Base-by-base conservation (phyloP, 352 stramenopile genomes). In the Pythium vanterpoolii region DNA sequence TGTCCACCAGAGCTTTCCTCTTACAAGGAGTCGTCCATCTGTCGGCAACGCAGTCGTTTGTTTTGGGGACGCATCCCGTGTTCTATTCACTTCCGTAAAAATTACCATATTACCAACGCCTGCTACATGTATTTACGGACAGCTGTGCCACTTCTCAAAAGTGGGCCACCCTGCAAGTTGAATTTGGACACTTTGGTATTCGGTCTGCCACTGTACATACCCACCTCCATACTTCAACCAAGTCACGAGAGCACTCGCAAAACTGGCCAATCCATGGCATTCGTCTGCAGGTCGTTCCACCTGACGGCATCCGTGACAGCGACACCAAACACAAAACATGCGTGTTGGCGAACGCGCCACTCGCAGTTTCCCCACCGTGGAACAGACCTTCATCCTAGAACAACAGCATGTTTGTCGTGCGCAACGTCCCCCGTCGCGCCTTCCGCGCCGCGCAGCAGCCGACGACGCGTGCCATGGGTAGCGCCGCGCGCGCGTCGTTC, bases 401-500 rank as follows among this genome's bases (percentile, higher is more conserved):
- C 36, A 18, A 26, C 13, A 60, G 9, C 62, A 77, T 77, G 71
- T 69, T 77, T 30, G 55, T 62, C 30, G 51, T 59, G 38, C 60
- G 71, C 60, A 31, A 57, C 56, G 44, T 44, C 59, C 21, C 55
- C 43, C 47, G 68, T 73, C 48, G 67, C 57, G 43, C 50, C 8
- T 36, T 69, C 26, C 62, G 62, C 49, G 46, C 48, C 30, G 46
- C 60, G 44, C 47, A 61, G 50, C 53, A 63, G 55, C 47, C 55
- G 49, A 27, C 53, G 61, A 27, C 51, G 52, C 71, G 72, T n/a
- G 30, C 65, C 16, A 73, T 83, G 61, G 83, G 81, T 59, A 46
- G 27, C 14, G 62, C 23, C 23, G 71, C 71, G 36, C 82, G 77
- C 28, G 70, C 69, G 13, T 57, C 69, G 26, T 95, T 92, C 65